These are phyloP conservation scores for Chlorophyllum brunneum DNA, from an alignment of 768 basidiomycete species.

Conservation along the genomic window DNA sequence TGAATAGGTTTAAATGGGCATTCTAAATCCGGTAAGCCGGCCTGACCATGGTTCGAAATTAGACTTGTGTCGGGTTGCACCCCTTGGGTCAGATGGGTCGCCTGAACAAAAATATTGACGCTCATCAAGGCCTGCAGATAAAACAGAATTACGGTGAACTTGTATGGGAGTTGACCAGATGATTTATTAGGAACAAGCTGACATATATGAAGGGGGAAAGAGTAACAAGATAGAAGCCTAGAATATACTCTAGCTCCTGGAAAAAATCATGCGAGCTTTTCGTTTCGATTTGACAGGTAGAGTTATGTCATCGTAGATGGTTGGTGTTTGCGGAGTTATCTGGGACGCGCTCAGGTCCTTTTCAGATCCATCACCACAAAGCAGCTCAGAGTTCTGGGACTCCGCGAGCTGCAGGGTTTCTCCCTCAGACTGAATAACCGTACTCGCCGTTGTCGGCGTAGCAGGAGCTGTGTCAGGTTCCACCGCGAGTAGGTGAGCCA, in stretches of 20 bases:
- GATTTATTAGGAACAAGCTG: too few species aligned
- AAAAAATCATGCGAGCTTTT: slow-evolving; percentile 8
- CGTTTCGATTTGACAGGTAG: slow-evolving; percentile 11
- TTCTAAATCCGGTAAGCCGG: not conserved
- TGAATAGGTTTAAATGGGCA: not conserved
- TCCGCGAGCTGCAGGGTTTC: not conserved
- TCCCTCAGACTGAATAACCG: not conserved
- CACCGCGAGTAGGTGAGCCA: slow-evolving; percentile 8
- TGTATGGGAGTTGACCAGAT: too few species aligned
- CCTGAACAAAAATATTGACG: too few species aligned
- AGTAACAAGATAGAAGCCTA: too few species aligned
- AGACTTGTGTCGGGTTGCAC: too few species aligned
- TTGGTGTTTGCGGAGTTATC: not conserved
- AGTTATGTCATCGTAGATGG: slow-evolving; percentile 8
- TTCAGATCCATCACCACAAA: not conserved
- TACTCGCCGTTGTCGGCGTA: not conserved
- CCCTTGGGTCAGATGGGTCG: too few species aligned
- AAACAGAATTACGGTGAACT: too few species aligned
- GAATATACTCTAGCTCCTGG: not conserved
- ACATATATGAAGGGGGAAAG: too few species aligned
- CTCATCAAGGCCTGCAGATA: too few species aligned
- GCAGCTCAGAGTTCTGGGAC: not conserved
- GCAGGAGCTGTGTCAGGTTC: slow-evolving; percentile 3
- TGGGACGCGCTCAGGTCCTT: not conserved
- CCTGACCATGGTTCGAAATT: not conserved